Base-by-base conservation (phyloP, 495 filamentous ascomycete genomes). In the Talaromyces ruber region DNA sequence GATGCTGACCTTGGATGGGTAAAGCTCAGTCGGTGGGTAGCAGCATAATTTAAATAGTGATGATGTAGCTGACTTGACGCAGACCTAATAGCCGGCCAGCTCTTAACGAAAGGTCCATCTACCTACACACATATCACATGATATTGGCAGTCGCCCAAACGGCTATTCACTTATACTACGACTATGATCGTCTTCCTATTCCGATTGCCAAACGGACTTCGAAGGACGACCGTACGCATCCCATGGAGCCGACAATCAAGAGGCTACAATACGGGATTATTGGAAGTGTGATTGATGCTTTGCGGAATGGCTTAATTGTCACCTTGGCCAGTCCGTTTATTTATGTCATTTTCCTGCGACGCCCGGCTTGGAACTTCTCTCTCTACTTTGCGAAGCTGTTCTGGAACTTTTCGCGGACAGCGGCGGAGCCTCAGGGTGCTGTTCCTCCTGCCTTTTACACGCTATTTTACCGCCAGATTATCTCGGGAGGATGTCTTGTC, bases 21-120 rank as follows among this genome's bases (percentile, higher is more conserved):
- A 58, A 87, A 87, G 25, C 79, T 83, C 58, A 83, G 81, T 66
- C 80, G 76, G 84, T 86, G 72, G 59, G 80, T 76, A 21, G n/a
- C 59, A 11, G 54, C 14, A 6, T 34, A 47, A 47, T 47, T 21
- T 21, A 11, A 21, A 18, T 2, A 22, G 47, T 30, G 28, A 24
- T 29, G 6, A 37, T 66, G 6, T 29, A 59, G 59, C 39, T 50
- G 16, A 60, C 11, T 45, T 34, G 30, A 12, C 14, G 3, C 57
- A 84, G 80, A 45, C 68, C 73, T 21, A 80, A 89, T 60, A 92
- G 94, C 70, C 82, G 93, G 16, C 78, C 86, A 14, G 82, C 82
- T n/a, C 72, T 97, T 63, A 98, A 98, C 70, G 94, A 98, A 73
- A 79, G 89, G 64, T 85, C 90, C 1, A 80, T 98, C 32, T 96